Evolutionary conservation across 2,329 filamentous ascomycete species (phyloP), one percentile per base, ranked within the genome.

Genomic region (Lecanoromycetidae sp.): DNA sequence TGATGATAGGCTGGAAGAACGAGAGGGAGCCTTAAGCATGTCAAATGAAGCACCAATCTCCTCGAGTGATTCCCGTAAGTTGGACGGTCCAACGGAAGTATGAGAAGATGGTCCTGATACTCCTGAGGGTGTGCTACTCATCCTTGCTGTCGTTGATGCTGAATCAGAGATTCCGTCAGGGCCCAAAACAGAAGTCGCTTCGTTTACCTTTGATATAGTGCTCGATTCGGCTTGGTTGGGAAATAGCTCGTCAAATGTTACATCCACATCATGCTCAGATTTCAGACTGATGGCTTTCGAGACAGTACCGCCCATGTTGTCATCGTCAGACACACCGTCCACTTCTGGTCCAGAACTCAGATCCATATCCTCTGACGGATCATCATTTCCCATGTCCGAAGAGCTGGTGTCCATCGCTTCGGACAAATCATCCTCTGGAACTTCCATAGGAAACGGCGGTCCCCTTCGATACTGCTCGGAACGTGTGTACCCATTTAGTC

Each of bases 81-180:
- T 43, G 5, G 50, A 32, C 13, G 34, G 50, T 26, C 38, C 44
- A 27, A 38, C 37, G 6, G 52, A 51, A 17, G 50, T 54, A 26
- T 47, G 30, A 30, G 52, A 54, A 34, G 50, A 52, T 13, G 47
- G 34, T 22, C 39, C 52, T 19, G 52, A 52, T 7, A 38, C 27
- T 23, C 52, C 50, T 17, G 51, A 52, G 19, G 50, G 45, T 12
- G 45, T 51, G 27, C 43, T 52, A 23, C 50, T 51, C 42, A 39
- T 45, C 20, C 45, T 48, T 43, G 34, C 48, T 29, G 44, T 50
- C 22, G 37, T 39, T 13, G 52, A 52, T 29, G 48, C 44, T 13
- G 26, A 44, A 43, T 54, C 38, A 23, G 43, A 52, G 22, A 15
- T 32, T 29, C 36, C 37, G 25, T 46, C 43, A n/a, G 15, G 10